phyloP scores from a whole-genome alignment of 257 asterid genomes.

The Ehretia macrophylla region DNA sequence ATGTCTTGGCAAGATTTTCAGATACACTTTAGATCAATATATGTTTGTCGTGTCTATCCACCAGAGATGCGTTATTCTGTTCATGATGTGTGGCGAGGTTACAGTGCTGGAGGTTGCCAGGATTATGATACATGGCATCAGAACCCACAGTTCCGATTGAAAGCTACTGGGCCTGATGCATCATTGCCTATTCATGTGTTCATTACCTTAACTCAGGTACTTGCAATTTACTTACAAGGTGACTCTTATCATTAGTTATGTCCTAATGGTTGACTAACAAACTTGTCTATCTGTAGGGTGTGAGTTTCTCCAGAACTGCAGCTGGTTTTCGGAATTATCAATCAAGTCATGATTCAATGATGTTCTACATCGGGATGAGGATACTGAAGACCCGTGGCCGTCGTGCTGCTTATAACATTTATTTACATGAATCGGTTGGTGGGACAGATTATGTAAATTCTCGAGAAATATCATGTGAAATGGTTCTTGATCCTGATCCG shows the following conservation, averaged over 20 bases:
- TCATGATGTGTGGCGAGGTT: conserved; percentile 98
- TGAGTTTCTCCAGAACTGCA: conserved; percentile 98
- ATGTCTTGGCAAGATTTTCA: conserved; percentile 99
- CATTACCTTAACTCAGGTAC: conserved; percentile 94
- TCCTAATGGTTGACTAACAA: conserved; percentile 6
- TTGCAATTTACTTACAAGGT: background rate
- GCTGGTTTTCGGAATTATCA: conserved; percentile 95
- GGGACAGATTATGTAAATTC: conserved; percentile 98
- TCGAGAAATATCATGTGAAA: conserved; percentile 96
- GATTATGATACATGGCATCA: conserved; percentile 99
- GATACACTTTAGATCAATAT: conserved; percentile 94
- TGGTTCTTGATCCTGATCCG: conserved; percentile 99
- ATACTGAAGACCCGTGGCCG: conserved; percentile 94
- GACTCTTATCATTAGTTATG: background rate
- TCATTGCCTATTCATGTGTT: conserved; percentile 91
- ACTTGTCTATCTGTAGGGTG: conserved; percentile 53
- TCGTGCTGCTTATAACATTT: conserved; percentile 92
- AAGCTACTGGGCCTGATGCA: conserved; percentile 88
- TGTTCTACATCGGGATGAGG: conserved; percentile 99
- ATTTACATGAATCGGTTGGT: conserved; percentile 96
- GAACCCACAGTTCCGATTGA: conserved; percentile 89
- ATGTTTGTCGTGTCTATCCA: conserved; percentile 97
- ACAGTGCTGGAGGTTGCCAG: conserved; percentile 99
- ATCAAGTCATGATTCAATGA: conserved; percentile 89
- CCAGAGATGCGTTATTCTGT: conserved; percentile 94